Base-by-base conservation (phyloP, 2,329 filamentous ascomycete species). In the Alternaria solani region DNA sequence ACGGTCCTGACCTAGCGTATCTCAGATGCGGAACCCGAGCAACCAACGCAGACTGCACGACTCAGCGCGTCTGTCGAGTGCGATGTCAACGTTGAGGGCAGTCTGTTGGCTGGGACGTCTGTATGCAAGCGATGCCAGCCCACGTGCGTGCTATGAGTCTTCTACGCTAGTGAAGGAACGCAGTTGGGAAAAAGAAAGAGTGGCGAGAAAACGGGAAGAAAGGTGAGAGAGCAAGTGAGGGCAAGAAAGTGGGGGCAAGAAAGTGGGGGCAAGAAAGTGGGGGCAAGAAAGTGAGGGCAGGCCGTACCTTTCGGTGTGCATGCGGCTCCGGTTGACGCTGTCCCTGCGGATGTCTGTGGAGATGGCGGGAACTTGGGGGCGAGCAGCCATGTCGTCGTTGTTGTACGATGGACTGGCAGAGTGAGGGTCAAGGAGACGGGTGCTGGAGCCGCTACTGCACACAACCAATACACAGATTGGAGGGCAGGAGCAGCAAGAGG, bases 391-490 rank as follows among this genome's bases (percentile, higher is more conserved):
- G 18, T 53, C 42, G 18, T 53, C 42, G 25, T 25, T 14, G 34
- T 30, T 14, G 34, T 30, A 6, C n/a, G 26, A 28, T 25, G 8
- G 39, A 36, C 23, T 14, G 16, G 48, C 25, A 42, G 6, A 11
- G 36, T 18, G 39, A 43, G 32, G 11, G 32, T 36, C 7, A 25
- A 14, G 12, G 34, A 28, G 47, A 16, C 20, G 34, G 28, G 32
- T 28, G 54, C 23, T 28, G 38, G 28, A 36, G 44, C 44, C 39
- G 56, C 43, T 32, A 32, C 56, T 59, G 34, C 56, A 41, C 51
- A 41, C 56, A 48, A 28, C 30, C 36, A 54, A 54, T 23, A 26
- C 32, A 14, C 23, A 16, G 20, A 58, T 28, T 28, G 51, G 44
- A 0, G 28, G 44, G 51, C 36, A 44, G 36, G n/a, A 43, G 44